phyloP scores from a whole-genome alignment of 2,329 filamentous ascomycete species.

The Hypoxylon sp. region DNA sequence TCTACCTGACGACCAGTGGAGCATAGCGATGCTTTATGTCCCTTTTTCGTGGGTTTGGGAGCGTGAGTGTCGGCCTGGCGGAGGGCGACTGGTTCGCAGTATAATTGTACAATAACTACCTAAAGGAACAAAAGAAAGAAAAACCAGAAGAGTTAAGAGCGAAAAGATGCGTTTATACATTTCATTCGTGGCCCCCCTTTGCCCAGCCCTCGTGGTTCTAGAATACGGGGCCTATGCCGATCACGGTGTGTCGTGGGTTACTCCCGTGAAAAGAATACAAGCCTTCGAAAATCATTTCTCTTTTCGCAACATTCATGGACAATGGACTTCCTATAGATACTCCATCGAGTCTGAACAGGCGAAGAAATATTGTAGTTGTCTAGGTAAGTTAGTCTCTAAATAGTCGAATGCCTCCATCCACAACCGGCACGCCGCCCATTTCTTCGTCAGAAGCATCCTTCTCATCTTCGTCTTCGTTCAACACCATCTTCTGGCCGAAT shows the following conservation, averaged over 20 bases:
- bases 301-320: constrained; percentile 26
- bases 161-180: constrained; percentile 22
- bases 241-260: constrained; percentile 34
- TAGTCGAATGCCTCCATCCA: constrained; percentile 68
- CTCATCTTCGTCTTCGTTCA: constrained; percentile 69
- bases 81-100: neutral
- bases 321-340: constrained; percentile 27
- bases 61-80: neutral
- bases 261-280: constrained; percentile 39
- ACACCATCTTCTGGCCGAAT: constrained; percentile 77
- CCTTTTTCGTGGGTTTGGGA: neutral
- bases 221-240: constrained; percentile 36
- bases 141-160: neutral
- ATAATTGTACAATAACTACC: neutral
- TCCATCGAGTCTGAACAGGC: neutral
- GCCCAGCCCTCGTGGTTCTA: constrained; percentile 18
- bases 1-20: neutral
- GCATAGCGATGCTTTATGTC: neutral
- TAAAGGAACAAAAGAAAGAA: neutral
- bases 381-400: constrained; percentile 58
- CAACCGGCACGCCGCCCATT: constrained; percentile 65
- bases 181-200: constrained; percentile 21
- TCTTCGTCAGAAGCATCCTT: constrained; percentile 63
- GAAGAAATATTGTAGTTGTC: constrained; percentile 24
- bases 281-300: constrained; percentile 38